phyloP scores from a whole-genome alignment of 1,284 basidiomycete genomes.

The Acaromyces ingoldii region DNA sequence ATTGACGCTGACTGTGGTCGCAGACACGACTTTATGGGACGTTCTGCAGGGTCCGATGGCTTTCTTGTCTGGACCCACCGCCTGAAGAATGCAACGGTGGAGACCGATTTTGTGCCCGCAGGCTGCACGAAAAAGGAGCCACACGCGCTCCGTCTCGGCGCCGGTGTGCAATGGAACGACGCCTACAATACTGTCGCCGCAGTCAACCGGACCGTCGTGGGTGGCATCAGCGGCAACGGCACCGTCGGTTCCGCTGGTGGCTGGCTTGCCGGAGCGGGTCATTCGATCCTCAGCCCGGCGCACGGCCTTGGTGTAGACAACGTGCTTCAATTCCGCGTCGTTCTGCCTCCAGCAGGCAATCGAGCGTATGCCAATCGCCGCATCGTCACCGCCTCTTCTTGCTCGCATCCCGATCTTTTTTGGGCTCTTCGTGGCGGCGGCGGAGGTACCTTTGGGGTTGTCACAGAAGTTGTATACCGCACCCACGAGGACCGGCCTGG shows the following conservation, averaged over 20 bases:
- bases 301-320: constrained; percentile 29
- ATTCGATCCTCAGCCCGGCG: constrained; percentile 11
- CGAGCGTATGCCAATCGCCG: too few relatives aligned
- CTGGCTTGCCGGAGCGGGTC: constrained; percentile 12
- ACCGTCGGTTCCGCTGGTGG: constrained; percentile 20
- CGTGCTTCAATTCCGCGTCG: constrained; percentile 21
- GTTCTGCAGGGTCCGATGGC: constrained; percentile 47
- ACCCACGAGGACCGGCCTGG: too few relatives aligned
- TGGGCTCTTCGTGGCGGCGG: constrained; percentile 38
- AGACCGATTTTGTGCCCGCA: constrained; percentile 27
- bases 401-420: constrained; percentile 21
- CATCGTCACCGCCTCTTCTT: constrained; percentile 19
- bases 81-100: constrained; percentile 45
- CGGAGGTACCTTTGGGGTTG: constrained; percentile 11
- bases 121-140: constrained; percentile 52
- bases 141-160: too few relatives aligned
- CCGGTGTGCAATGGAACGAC: constrained; percentile 56
- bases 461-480: too few relatives aligned
- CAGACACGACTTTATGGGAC: constrained; percentile 17
- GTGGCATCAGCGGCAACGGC: constrained; percentile 57
- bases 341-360: constrained; percentile 36
- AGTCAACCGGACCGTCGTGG: constrained; percentile 54
- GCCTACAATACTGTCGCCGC: constrained; percentile 54
- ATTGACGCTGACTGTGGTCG: too few relatives aligned
- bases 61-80: constrained; percentile 18